Percentiles rank a stretch among this genome's conserved stretches.
phyloP scores from a whole-genome alignment of 495 filamentous ascomycete species.

The Penicillium diatomitis region DNA sequence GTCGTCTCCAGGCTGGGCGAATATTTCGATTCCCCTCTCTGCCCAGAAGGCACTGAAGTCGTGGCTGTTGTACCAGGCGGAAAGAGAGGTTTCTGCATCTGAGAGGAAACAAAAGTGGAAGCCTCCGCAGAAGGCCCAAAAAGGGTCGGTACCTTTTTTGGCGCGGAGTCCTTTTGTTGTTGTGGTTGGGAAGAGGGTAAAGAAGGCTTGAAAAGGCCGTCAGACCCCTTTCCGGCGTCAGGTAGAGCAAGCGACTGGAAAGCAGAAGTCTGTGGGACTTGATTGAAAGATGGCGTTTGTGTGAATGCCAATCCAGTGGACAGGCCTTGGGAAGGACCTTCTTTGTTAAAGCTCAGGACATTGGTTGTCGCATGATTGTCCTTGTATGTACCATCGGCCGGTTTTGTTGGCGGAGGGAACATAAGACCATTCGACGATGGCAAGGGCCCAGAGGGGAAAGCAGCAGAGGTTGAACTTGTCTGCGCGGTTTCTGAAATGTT shows the following conservation, averaged over 20 bases:
- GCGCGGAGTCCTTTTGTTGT: neutral
- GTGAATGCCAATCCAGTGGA: neutral
- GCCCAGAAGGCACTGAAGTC: neutral
- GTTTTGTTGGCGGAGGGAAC: too few species aligned
- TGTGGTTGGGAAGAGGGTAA: neutral
- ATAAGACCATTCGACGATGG: too few species aligned
- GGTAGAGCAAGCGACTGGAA: neutral
- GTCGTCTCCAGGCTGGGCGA: too few species aligned
- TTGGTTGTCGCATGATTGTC: too few species aligned
- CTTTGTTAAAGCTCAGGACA: neutral
- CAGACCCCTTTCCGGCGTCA: neutral
- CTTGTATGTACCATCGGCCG: too few species aligned
- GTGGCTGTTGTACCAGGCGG: neutral
- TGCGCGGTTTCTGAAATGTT: too few species aligned
- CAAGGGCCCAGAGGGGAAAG: too few species aligned
- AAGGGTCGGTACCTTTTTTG: neutral
- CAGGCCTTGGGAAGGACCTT: neutral
- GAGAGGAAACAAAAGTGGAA: neutral
- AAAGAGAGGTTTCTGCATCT: neutral
- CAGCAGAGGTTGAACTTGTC: too few species aligned
- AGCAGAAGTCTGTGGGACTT: neutral
- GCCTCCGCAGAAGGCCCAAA: neutral
- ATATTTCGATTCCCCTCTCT: neutral
- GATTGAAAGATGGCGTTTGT: neutral
- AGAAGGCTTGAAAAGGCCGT: neutral